phyloP scores from a whole-genome alignment of 1,284 basidiomycete species.

The Cutaneotrichosporon dermatis region DNA sequence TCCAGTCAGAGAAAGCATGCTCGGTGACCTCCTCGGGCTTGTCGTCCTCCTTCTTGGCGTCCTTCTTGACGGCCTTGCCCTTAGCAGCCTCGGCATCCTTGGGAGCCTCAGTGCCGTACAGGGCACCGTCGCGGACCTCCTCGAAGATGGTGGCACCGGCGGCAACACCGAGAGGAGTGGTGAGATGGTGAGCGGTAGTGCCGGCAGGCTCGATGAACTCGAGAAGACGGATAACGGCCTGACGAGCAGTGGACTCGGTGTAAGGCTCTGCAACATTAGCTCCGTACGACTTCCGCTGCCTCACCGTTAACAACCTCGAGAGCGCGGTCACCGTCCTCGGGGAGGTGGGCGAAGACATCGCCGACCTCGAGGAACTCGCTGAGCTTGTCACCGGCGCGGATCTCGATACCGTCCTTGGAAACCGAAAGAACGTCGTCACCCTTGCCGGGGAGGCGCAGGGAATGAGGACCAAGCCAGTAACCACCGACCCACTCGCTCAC shows the following conservation, averaged over 20 bases:
- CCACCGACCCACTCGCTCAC: conserved; percentile 49
- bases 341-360: conserved; percentile 46
- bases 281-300: neutral
- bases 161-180: conserved; percentile 49
- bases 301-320: conserved; percentile 47
- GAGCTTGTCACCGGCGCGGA: conserved; percentile 45
- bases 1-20: conserved; percentile 50
- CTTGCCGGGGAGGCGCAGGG: conserved; percentile 39
- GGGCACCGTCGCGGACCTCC: conserved; percentile 49
- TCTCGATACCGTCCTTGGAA: conserved; percentile 42
- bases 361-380: conserved; percentile 49
- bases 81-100: conserved; percentile 40
- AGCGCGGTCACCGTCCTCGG: conserved; percentile 34
- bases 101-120: conserved; percentile 29
- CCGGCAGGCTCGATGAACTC: conserved; percentile 52
- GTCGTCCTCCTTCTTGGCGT: conserved; percentile 38
- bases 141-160: conserved; percentile 53
- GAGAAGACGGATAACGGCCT: conserved; percentile 52
- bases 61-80: conserved; percentile 37
- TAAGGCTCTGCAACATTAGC: conserved; percentile 47
- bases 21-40: conserved; percentile 32
- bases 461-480: conserved; percentile 51
- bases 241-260: conserved; percentile 53
- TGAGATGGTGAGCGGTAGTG: conserved; percentile 43
- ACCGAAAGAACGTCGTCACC: conserved; percentile 24